phyloP scores from a whole-genome alignment of 305 asterid genomes.

The Fraxinus floribunda region DNA sequence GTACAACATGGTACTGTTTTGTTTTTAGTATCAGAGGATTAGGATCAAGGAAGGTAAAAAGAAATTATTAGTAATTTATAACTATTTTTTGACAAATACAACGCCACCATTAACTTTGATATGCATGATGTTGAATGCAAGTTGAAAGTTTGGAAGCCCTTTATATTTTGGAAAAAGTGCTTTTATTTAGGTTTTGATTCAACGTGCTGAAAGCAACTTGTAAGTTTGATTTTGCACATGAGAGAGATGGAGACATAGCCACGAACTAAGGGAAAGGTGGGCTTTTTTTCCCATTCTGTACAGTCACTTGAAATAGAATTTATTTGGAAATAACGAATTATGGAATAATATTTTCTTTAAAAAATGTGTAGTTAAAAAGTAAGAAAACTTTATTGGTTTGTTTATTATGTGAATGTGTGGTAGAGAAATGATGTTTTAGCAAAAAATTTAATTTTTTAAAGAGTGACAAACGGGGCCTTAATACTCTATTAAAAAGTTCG shows the following conservation, averaged over 20 bases:
- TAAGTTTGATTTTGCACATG: neutral
- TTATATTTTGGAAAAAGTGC: neutral
- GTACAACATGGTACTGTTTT: too few relatives aligned
- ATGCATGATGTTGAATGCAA: neutral
- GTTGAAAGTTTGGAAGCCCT: neutral
- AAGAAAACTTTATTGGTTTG: too few relatives aligned
- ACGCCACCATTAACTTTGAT: neutral
- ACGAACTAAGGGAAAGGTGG: neutral
- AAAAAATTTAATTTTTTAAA: too few relatives aligned
- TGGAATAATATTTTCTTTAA: too few relatives aligned
- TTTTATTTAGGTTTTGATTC: neutral
- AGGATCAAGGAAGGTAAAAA: too few relatives aligned
- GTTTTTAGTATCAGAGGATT: too few relatives aligned
- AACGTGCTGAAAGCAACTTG: neutral
- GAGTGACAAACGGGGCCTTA: too few relatives aligned
- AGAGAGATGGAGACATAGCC: neutral
- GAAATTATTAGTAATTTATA: too few relatives aligned
- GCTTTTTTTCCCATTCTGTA: neutral
- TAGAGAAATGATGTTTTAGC: too few relatives aligned
- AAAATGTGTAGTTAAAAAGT: too few relatives aligned
- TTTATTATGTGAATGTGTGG: too few relatives aligned
- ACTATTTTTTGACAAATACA: neutral
- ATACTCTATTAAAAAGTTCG: neutral
- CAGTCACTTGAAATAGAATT: neutral
- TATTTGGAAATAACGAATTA: too few relatives aligned